These are phyloP conservation scores for Ustanciosporium gigantosporum DNA, from an alignment of 1,284 basidiomycete genomes.

Conservation along the genomic window DNA sequence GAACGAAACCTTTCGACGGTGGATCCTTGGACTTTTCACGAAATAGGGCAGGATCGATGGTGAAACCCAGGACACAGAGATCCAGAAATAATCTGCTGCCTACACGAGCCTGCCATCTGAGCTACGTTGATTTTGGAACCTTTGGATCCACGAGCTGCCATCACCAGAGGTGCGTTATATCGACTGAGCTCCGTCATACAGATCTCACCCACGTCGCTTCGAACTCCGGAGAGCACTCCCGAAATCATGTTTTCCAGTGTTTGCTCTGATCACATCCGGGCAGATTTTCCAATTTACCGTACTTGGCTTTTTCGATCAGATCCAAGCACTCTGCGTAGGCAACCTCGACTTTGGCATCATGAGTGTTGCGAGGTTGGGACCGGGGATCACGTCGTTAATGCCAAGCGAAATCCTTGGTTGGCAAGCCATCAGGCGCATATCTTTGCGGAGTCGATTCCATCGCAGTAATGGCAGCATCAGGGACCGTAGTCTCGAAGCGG, in stretches of 20 bases:
- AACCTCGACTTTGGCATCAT: conserved; percentile 82
- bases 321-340: conserved; percentile 88
- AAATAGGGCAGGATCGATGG: conserved; percentile 98
- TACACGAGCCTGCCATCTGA: conserved; percentile 99
- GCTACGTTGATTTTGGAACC: conserved; percentile 98
- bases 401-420: conserved; percentile 95
- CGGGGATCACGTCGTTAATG: conserved; percentile 98
- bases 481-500: conserved; percentile 96
- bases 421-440: conserved; percentile 93
- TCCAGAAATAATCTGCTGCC: conserved; percentile 97
- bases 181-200: conserved; percentile 97
- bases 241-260: conserved; percentile 96
- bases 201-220: conserved; percentile 93
- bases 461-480: conserved; percentile 87
- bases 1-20: conserved; percentile 98
- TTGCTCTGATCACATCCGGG: conserved; percentile 96
- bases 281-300: conserved; percentile 90
- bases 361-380: conserved; percentile 78
- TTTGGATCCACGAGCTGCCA: conserved; percentile 99
- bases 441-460: conserved; percentile 97
- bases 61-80: conserved; percentile 99
- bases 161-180: conserved; percentile 95
- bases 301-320: conserved; percentile 85
- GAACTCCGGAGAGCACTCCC: conserved; percentile 87
- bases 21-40: conserved; percentile 93